Conservation (phyloP, 768 basidiomycete species). For the Hypholoma sublateritium region DNA sequence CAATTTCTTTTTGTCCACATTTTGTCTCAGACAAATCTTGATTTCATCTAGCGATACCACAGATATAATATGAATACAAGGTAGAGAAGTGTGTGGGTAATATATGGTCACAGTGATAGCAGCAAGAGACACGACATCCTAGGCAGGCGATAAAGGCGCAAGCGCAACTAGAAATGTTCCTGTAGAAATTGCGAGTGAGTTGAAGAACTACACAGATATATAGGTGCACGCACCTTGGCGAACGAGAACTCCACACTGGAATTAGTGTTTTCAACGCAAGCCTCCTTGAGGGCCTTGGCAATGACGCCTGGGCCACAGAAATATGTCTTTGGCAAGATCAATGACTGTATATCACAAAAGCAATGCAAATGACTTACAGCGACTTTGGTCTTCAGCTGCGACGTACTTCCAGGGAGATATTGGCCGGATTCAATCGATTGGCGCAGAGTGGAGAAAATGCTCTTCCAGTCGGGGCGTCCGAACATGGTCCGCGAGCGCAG, state of each 20-base stretch:
- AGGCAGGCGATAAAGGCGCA: conserved; percentile 11
- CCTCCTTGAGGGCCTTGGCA: conserved; percentile 76
- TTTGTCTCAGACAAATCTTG: conserved; percentile 2
- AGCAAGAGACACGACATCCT: neutral
- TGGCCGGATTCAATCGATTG: conserved; percentile 79
- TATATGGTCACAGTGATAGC: conserved; percentile 3
- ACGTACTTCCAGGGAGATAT: conserved; percentile 77
- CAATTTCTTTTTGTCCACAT: neutral
- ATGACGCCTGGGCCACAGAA: conserved; percentile 84
- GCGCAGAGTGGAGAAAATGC: conserved; percentile 73
- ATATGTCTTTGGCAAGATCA: conserved; percentile 57
- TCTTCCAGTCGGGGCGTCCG: conserved; percentile 88
- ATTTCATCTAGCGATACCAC: too few relatives aligned
- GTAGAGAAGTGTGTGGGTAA: neutral
- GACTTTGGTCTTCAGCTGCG: conserved; percentile 81
- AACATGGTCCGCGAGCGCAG: conserved; percentile 89
- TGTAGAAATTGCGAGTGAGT: conserved; percentile 19
- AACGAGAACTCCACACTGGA: conserved; percentile 73
- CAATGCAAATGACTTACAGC: conserved; percentile 51
- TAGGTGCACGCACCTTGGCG: conserved; percentile 55
- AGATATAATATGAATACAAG: neutral
- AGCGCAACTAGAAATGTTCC: conserved; percentile 56
- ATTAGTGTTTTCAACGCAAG: conserved; percentile 54
- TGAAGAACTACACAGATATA: neutral
- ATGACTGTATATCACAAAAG: conserved; percentile 5